phyloP scores from a whole-genome alignment of 257 asterid species.

The Penstemon barbatus region DNA sequence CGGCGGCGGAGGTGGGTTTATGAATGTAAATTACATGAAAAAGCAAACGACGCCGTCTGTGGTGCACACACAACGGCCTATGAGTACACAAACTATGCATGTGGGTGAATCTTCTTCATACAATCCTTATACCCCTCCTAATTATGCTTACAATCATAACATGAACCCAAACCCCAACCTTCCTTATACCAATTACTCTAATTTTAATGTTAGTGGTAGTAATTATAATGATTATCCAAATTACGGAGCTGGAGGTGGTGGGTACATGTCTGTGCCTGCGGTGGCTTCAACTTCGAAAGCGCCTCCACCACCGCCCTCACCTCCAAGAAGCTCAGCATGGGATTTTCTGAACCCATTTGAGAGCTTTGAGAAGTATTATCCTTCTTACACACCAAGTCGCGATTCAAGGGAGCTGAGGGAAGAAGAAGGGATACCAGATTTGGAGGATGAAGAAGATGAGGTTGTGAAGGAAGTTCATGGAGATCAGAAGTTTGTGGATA shows the following conservation, averaged over 20 bases:
- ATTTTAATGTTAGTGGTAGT: conserved; percentile 14
- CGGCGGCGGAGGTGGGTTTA: conserved; percentile 46
- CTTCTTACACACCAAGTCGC: conserved; percentile 67
- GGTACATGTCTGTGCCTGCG: conserved; percentile 38
- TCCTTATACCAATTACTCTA: conserved; percentile 27
- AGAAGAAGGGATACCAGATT: conserved; percentile 97
- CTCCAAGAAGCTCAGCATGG: conserved; percentile 81
- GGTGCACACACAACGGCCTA: conserved; percentile 71
- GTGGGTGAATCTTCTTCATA: conserved; percentile 71
- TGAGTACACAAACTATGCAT: conserved; percentile 57
- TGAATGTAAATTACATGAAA: conserved; percentile 71
- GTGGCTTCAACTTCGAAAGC: conserved; percentile 60
- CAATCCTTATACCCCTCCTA: conserved; percentile 38
- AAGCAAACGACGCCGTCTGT: conserved; percentile 71
- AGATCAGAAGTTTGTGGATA: conserved; percentile 63
- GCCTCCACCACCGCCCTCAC: conserved; percentile 85
- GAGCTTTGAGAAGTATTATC: conserved; percentile 63
- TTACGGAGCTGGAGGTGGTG: conserved; percentile 42
- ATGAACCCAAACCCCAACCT: conserved; percentile 30
- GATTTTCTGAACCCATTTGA: conserved; percentile 91
- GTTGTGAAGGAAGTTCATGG: conserved; percentile 88
- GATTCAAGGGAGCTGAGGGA: conserved; percentile 84
- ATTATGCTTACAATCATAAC: conserved; percentile 23
- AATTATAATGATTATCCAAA: conserved; percentile 29
- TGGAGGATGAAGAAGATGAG: conserved; percentile 87